A percentile compares a stretch with the other conserved stretches of the same genome.
These are phyloP conservation scores for Sugiyamaella americana DNA, from an alignment of 805 yeast species.

Conservation along the genomic window DNA sequence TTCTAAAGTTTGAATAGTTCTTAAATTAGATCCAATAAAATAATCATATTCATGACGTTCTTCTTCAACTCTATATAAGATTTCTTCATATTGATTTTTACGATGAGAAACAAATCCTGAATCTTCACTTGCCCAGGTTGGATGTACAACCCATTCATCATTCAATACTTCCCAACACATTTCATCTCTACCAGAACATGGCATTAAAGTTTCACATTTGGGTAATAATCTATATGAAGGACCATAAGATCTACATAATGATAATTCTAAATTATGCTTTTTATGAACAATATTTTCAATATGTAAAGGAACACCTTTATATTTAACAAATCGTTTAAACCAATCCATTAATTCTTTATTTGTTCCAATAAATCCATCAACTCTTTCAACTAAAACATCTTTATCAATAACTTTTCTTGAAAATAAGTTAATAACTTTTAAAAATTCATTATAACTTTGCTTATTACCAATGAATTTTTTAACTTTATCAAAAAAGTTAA, in stretches of 20 bases:
- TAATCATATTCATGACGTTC: conserved; percentile 97
- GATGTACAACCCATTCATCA: conserved; percentile 99
- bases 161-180: conserved; percentile 98
- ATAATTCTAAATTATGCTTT: conserved; percentile 85
- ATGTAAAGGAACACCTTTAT: conserved; percentile 72
- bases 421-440: conserved; percentile 79
- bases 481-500: conserved; percentile 85
- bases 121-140: conserved; percentile 99
- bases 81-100: conserved; percentile 96
- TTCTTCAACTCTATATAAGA: conserved; percentile 89
- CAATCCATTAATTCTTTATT: conserved; percentile 75
- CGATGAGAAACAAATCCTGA: conserved; percentile 99
- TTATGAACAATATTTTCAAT: conserved; percentile 84
- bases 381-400: conserved; percentile 72
- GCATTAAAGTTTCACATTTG: conserved; percentile 90
- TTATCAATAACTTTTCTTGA: conserved; percentile 89
- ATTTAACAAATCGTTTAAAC: conserved; percentile 91
- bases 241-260: conserved; percentile 89
- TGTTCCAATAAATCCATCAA: conserved; percentile 77
- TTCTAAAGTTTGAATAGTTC: conserved; percentile 93
- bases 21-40: conserved; percentile 87
- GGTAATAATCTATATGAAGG: conserved; percentile 93
- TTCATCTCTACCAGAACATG: conserved; percentile 97
- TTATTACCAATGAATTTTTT: conserved; percentile 84
- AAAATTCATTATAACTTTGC: conserved; percentile 85